Base-by-base conservation (phyloP, 331 rosid species). In the Saraca asoca region DNA sequence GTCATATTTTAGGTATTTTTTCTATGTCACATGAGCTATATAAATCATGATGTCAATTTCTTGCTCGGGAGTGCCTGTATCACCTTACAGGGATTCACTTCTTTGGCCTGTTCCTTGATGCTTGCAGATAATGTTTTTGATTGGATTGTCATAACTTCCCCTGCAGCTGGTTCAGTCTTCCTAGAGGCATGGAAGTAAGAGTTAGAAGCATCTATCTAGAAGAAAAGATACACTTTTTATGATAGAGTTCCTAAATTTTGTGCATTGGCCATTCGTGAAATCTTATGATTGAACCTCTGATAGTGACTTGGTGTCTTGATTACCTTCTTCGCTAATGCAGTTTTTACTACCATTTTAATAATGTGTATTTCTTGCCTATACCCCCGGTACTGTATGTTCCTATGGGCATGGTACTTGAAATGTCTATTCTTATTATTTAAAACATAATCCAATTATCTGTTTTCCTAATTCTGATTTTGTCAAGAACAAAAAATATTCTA, bases 161-260 rank as follows among this genome's bases (percentile, higher is more conserved):
- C 99, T 5, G 93, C 88, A 83, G 97, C 97, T 7, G 96, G 89
- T 74, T 86, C 85, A 52, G 93, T 94, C 75, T 94, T 94, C 77
- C 81, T 94, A 58, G 93, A 90, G 74, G 97, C 91, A 75, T 94
- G 97, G 99, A 90, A 83, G 99, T 94, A 83, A 83, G 85, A 71
- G 19, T 75, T 70, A 51, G 41, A 78, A 73, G 78, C 31, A n/a
- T n/a, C n/a, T n/a, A n/a, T n/a, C n/a, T n/a, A n/a, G n/a, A n/a
- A n/a, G n/a, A n/a, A n/a, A n/a, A n/a, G n/a, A n/a, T n/a, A n/a
- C n/a, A n/a, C n/a, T n/a, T n/a, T n/a, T n/a, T n/a, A n/a, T n/a
- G 1, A 3, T 24, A 24, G 31, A 24, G 31, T 24, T 24, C 3
- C 3, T 24, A 13, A 64, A 15, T 7, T 5, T 41, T 7, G 50